Evolutionary conservation across 768 basidiomycete species (phyloP), one percentile per base, ranked within the genome.

Genomic region (Lactifluus piperatus): DNA sequence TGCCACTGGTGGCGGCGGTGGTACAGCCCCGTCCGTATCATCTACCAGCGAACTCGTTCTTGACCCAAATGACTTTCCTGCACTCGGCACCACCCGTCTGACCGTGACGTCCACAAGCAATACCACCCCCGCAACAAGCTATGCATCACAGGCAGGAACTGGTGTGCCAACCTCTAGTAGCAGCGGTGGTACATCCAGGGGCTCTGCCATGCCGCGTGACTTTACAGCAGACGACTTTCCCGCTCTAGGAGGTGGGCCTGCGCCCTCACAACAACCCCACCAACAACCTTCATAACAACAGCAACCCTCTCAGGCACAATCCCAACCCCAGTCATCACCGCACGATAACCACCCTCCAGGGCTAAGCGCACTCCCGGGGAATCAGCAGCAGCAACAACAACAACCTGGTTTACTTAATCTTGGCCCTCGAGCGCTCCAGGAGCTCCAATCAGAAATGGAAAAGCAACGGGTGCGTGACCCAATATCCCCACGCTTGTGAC

Each of bases 221-320:
- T 88, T 93, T 61, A 87, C 86, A 18, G 82, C 85, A 41, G 90
- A 92, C 65, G 91, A 94, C 74, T 93, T 94, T 70, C 91, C 91
- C 51, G 91, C 91, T 18, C 75, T 94, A 27, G 86, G 90, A 11
- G 86, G 85, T 54, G 84, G 81, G 64, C 72, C 76, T 58, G 76
- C 78, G 63, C 50, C 68, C 68, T 51, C 75, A 69, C 68, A 79
- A n/a, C n/a, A n/a, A 63, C 66, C 74, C 74, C 69, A 66, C 26
- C 68, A 67, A 51, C 66, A 70, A 29, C 24, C 56, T 3, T 30
- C 66, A 66, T 14, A 50, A 13, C 61, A 71, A 24, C 75, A 74
- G n/a, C 68, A 61, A 4, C 14, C 54, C n/a, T 41, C 46, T 7
- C 54, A 55, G 18, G 45, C 18, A 13, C 55, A 50, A 34, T 69